Conservation (phyloP, 2,329 filamentous ascomycete species). For the Epichloe baconii region DNA sequence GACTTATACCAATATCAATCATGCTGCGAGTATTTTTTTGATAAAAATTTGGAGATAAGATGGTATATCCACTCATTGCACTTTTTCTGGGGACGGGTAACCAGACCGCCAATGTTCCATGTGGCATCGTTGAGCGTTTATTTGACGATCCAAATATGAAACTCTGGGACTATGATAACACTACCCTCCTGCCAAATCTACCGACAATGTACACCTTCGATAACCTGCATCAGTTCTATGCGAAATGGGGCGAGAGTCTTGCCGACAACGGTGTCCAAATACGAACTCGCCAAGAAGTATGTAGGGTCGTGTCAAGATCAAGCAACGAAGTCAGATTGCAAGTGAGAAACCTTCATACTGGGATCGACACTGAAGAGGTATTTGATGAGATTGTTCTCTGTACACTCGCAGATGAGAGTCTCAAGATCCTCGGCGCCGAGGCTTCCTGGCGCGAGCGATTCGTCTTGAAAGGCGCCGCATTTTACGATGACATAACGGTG, state of each 20-base stretch:
- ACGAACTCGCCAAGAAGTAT: slow-evolving; percentile 42
- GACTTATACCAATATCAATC: slow-evolving; percentile 47
- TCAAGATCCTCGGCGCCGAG: slow-evolving; percentile 43
- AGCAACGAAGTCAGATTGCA: slow-evolving; percentile 38
- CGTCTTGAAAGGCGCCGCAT: slow-evolving; percentile 57
- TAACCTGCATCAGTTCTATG: slow-evolving; percentile 47
- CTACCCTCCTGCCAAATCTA: slow-evolving; percentile 42
- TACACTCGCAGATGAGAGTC: slow-evolving; percentile 50
- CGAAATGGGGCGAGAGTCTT: slow-evolving; percentile 42
- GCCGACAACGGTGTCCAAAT: slow-evolving; percentile 41
- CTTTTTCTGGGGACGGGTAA: slow-evolving; percentile 66
- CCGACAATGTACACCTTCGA: slow-evolving; percentile 56
- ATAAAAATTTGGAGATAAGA: slow-evolving; percentile 57
- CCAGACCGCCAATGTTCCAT: slow-evolving; percentile 57
- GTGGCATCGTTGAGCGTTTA: slow-evolving; percentile 50
- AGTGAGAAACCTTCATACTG: slow-evolving; percentile 35
- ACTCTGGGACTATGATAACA: slow-evolving; percentile 44
- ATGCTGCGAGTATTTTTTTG: slow-evolving; percentile 58
- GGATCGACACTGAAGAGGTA: slow-evolving; percentile 37
- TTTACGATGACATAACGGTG: slow-evolving; percentile 58
- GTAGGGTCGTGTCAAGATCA: slow-evolving; percentile 35
- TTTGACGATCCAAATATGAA: slow-evolving; percentile 46
- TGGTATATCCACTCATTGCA: slow-evolving; percentile 59
- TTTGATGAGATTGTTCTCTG: slow-evolving; percentile 58
- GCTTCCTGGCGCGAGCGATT: slow-evolving; percentile 48